Conservation (phyloP, 768 basidiomycete genomes). For the Naganishia randhawae region DNA sequence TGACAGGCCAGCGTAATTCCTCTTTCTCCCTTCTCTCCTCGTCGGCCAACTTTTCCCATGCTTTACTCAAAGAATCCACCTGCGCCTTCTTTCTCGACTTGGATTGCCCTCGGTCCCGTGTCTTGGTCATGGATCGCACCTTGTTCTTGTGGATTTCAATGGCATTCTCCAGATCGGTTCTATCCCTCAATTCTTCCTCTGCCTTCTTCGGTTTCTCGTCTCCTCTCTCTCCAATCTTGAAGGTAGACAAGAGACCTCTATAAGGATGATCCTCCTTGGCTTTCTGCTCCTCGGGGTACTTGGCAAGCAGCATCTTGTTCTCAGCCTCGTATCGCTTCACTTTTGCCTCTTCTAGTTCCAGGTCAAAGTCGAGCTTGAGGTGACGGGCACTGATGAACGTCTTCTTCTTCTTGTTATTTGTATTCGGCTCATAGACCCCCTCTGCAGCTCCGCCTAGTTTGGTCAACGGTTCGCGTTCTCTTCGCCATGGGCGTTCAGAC, state of each 20-base stretch:
- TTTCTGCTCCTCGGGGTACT: slow-evolving; percentile 1
- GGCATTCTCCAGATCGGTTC: not conserved
- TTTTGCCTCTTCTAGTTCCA: slow-evolving; percentile 9
- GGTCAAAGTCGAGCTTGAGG: slow-evolving; percentile 23
- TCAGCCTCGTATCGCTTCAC: slow-evolving; percentile 24
- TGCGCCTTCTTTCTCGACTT: not conserved
- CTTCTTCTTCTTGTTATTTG: not conserved
- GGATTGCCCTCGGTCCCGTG: not conserved
- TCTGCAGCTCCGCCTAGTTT: not conserved
- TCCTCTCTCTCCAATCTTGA: not conserved
- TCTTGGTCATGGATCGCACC: not conserved
- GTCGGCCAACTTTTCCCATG: slow-evolving; percentile 1
- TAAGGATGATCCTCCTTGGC: slow-evolving; percentile 3
- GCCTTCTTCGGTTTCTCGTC: not conserved
- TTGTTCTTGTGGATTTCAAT: not conserved
- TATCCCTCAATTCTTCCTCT: not conserved
- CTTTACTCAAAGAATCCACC: not conserved
- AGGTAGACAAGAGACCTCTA: not conserved
- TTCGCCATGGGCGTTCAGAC: not conserved
- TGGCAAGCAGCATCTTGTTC: not conserved
- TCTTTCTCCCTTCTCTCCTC: slow-evolving; percentile 3
- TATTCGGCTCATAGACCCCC: not conserved
- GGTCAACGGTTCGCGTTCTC: not conserved
- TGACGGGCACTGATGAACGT: slow-evolving; percentile 8
- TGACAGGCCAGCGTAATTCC: slow-evolving; percentile 1